These are phyloP conservation scores for Fusarium sp. DNA, from an alignment of 2,329 filamentous ascomycete genomes.

Conservation along the genomic window DNA sequence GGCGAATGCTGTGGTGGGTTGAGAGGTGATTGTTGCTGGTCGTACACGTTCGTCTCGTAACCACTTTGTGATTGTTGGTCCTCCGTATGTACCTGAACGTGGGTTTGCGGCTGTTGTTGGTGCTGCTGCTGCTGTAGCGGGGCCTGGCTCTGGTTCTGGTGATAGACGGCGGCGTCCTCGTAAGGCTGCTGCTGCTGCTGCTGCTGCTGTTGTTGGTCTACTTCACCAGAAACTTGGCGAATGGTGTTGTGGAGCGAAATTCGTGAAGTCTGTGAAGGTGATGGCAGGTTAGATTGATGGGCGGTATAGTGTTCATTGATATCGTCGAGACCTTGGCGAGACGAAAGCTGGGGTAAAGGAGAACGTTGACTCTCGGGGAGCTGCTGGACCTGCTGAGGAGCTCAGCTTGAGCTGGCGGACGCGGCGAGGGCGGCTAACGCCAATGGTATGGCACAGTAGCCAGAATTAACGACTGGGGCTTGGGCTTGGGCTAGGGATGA, in stretches of 20 bases:
- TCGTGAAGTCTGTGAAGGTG: constrained; percentile 54
- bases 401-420: constrained; percentile 33
- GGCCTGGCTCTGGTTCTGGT: constrained; percentile 49
- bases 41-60: constrained; percentile 52
- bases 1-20: constrained; percentile 29
- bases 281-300: constrained; percentile 54
- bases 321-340: constrained; percentile 58
- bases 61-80: constrained; percentile 50
- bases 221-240: constrained; percentile 59
- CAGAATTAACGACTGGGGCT: constrained; percentile 34
- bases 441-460: constrained; percentile 24
- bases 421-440: constrained; percentile 22
- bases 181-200: constrained; percentile 54
- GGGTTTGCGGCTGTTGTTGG: constrained; percentile 30
- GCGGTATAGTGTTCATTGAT: constrained; percentile 51
- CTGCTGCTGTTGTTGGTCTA: constrained; percentile 55
- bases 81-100: constrained; percentile 30
- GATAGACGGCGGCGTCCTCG: constrained; percentile 56
- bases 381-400: constrained; percentile 40
- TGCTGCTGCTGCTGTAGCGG: constrained; percentile 35
- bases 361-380: constrained; percentile 46
- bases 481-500: constrained; percentile 39
- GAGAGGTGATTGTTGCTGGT: constrained; percentile 46
- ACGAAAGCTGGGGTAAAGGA: constrained; percentile 56
- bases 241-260: constrained; percentile 53